Evolutionary conservation across 805 yeast genomes (phyloP).

Genomic region (Candida ipomoeae): DNA sequence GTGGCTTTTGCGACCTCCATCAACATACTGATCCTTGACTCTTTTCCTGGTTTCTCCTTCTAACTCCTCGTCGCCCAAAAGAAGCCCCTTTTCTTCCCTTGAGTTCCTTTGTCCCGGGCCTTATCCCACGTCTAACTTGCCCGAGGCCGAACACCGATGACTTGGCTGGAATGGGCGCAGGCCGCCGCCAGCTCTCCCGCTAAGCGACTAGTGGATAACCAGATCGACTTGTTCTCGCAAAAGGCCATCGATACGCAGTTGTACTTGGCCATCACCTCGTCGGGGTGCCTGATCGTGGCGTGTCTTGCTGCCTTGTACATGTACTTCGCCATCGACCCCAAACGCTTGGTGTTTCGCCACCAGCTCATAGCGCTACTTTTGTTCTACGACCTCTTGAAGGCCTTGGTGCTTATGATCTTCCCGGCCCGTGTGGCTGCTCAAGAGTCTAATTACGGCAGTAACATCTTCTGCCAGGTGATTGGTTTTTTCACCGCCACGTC

Average conservation of each 20-base stretch:
- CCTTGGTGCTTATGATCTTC: constrained; percentile 60
- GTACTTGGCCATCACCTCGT: constrained; percentile 35
- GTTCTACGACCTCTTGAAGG: constrained; percentile 73
- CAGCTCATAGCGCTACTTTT: constrained; percentile 64
- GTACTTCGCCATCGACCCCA: constrained; percentile 59
- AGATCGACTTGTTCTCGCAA: constrained; percentile 29
- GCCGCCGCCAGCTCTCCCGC: constrained; percentile 4
- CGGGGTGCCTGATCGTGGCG: constrained; percentile 34
- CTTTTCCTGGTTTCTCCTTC: not conserved
- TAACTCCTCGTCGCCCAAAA: not conserved
- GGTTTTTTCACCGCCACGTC: constrained; percentile 81
- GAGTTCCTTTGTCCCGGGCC: not conserved
- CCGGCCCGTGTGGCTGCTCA: constrained; percentile 55
- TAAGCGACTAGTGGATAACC: constrained; percentile 18
- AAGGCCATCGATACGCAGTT: constrained; percentile 26
- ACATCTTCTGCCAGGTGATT: constrained; percentile 54
- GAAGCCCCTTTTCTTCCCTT: not conserved
- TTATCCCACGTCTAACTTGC: not conserved
- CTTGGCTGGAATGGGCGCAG: constrained; percentile 3
- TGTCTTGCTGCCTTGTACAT: constrained; percentile 62
- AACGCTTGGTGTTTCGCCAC: constrained; percentile 62
- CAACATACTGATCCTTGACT: not conserved
- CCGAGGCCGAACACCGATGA: not conserved
- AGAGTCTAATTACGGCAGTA: constrained; percentile 41
- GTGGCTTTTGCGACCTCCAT: not conserved